Base-by-base conservation (phyloP, 1,139 yeast species). In the Blastobotrys proliferans region DNA sequence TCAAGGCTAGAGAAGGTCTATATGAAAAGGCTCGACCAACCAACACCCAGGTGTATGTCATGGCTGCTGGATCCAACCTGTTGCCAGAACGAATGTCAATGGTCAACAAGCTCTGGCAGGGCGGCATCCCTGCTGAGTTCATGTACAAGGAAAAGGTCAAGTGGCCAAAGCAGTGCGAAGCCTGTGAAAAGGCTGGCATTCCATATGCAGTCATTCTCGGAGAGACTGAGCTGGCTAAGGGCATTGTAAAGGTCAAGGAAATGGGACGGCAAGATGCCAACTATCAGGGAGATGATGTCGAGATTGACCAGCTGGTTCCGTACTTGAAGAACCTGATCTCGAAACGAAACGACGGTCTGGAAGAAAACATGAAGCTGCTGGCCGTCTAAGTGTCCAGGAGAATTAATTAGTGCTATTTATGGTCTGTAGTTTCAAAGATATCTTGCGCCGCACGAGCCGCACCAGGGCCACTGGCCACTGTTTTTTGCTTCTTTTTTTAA, bases 21-120 rank as follows among this genome's bases (percentile, higher is more conserved):
- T 76, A 79, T 51, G 72, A 77, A 50, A 68, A 68, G 50, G 74
- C 88, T 48, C 78, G 92, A 55, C 80, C 97, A 27, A 76, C 90
- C 31, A 81, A 90, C 40, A 92, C 97, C 11, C 95, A 92, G 64
- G 97, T 85, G 14, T 92, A 74, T 60, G 83, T 92, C 43, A 90
- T 92, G 97, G 97, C 97, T 1, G 88, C 92, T 61, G 98, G 98
- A 54, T 97, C 97, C 55, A 97, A 97, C 9, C 85, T 85, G 70
- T 71, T 92, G 57, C 77, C 81, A 50, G 97, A 92, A 69, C 82
- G 98, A 70, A 87, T 92, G 96, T 60, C 74, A 31, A 76, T 92
- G 43, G 78, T 96, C 44, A 82, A 85, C 58, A 67, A 71, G 55
- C 74, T 92, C 55, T 92, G 98, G 98, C 72, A 73, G 27, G 84